These are phyloP conservation scores for Aspergillus panamensis DNA, from an alignment of 495 filamentous ascomycete genomes.

Conservation along the genomic window DNA sequence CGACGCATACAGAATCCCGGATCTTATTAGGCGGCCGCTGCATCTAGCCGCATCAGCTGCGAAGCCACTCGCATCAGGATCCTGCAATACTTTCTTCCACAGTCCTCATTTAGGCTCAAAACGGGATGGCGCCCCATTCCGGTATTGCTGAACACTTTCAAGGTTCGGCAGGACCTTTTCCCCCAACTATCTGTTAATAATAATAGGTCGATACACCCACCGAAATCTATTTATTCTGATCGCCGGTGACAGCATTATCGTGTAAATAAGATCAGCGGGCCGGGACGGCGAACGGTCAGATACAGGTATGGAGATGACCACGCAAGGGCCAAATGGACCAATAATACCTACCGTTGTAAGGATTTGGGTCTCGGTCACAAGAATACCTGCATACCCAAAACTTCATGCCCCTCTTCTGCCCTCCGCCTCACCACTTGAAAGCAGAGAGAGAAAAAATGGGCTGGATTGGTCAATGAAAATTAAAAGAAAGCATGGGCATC, in stretches of 20 bases:
- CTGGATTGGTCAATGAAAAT: conserved; percentile 9
- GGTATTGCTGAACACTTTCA: not conserved
- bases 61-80: conserved; percentile 20
- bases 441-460: not conserved
- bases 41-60: conserved; percentile 27
- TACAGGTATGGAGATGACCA: conserved; percentile 16
- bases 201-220: not conserved
- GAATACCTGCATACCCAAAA: conserved; percentile 15
- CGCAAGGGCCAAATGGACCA: conserved; percentile 21
- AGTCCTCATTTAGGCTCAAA: conserved; percentile 6
- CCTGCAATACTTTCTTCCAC: conserved; percentile 7
- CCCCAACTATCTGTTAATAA: not conserved
- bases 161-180: not conserved
- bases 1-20: conserved; percentile 22
- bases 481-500: not conserved
- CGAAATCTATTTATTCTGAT: conserved; percentile 5
- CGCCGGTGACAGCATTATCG: conserved; percentile 4
- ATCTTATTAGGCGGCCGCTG: conserved; percentile 24
- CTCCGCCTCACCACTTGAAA: not conserved
- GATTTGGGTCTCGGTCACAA: conserved; percentile 11
- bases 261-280: conserved; percentile 14
- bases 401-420: conserved; percentile 6
- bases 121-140: not conserved
- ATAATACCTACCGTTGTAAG: conserved; percentile 14
- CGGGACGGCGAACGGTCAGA: conserved; percentile 5